Base-by-base conservation (phyloP, 2,329 filamentous ascomycete species). In the Aspergillus neoniger region DNA sequence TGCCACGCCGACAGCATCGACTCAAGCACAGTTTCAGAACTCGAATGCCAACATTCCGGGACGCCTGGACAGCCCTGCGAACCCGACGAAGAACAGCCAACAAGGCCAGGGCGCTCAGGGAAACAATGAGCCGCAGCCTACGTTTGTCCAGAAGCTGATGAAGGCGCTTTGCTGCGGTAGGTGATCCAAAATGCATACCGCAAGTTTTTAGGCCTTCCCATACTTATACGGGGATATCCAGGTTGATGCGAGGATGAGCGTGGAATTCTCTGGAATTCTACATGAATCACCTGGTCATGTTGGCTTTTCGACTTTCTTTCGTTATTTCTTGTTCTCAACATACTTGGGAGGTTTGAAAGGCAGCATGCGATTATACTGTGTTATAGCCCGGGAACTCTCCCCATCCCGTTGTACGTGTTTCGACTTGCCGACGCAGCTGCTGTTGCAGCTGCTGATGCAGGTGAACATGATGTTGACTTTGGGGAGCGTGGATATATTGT, bases 21-120 rank as follows among this genome's bases (percentile, higher is more conserved):
- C 92, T 66, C 91, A 96, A 79, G 94, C 94, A 68, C 94, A 97
- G 76, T 97, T 96, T 84, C 92, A 96, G 82, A 94, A 92, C 84
- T 96, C 92, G 81, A 91, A 90, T 73, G 91, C 92, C 76, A 95
- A 96, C 77, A 85, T 96, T 67, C 86, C 90, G 53, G 71, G 72
- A 50, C 87, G 86, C 70, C 82, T 88, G 68, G 85, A 84, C 63
- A 83, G 80, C 63, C 79, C 81, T 23, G 73, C 74, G 19, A 86
- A 88, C 72, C 82, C 83, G 60, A 85, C 83, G 61, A 82, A 87
- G 80, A 84, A 81, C 63, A 81, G 83, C 67, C 84, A 85, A 73
- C 79, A 83, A 65, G 72, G 80, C 79, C 75, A 85, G 79, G 72
- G 81, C 75, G 68, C 83, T 82, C 83, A 84, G 65, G 82, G 82